Evolutionary conservation across 2,329 filamentous ascomycete species (phyloP).

Genomic region (Pyrenochaeta sp.): DNA sequence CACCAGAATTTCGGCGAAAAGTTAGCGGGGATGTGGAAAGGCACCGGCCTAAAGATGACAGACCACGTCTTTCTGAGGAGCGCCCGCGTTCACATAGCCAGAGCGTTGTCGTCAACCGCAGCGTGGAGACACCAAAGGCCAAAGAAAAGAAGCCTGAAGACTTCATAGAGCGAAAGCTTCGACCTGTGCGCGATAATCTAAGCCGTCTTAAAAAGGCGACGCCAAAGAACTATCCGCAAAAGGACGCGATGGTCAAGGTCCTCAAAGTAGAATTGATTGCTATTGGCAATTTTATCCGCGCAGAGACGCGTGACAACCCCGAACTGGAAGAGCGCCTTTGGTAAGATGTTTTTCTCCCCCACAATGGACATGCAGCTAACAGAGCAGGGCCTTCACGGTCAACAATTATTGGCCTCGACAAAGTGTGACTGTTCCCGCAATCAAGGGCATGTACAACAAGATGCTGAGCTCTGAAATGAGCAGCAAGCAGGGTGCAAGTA

Average conservation of each 20-base stretch:
- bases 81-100: conserved; percentile 53
- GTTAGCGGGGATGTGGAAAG: conserved; percentile 54
- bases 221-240: conserved; percentile 68
- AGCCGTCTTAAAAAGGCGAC: conserved; percentile 68
- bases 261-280: conserved; percentile 68
- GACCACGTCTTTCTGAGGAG: conserved; percentile 61
- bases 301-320: conserved; percentile 53
- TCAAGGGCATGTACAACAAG: conserved; percentile 51
- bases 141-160: conserved; percentile 53
- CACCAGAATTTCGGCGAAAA: conserved; percentile 55
- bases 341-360: conserved; percentile 46
- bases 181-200: conserved; percentile 68
- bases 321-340: conserved; percentile 61
- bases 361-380: conserved; percentile 25
- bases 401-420: conserved; percentile 50
- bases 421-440: conserved; percentile 37
- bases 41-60: conserved; percentile 47
- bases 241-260: conserved; percentile 68
- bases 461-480: conserved; percentile 44
- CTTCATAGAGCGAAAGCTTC: conserved; percentile 62
- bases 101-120: conserved; percentile 53
- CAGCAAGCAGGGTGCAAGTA: conserved; percentile 30
- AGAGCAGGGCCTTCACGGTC: conserved; percentile 45
- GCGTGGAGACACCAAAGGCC: conserved; percentile 37
- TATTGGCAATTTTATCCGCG: conserved; percentile 70